Conservation (phyloP, 2,329 filamentous ascomycete species). For the Cordyceps javanica region DNA sequence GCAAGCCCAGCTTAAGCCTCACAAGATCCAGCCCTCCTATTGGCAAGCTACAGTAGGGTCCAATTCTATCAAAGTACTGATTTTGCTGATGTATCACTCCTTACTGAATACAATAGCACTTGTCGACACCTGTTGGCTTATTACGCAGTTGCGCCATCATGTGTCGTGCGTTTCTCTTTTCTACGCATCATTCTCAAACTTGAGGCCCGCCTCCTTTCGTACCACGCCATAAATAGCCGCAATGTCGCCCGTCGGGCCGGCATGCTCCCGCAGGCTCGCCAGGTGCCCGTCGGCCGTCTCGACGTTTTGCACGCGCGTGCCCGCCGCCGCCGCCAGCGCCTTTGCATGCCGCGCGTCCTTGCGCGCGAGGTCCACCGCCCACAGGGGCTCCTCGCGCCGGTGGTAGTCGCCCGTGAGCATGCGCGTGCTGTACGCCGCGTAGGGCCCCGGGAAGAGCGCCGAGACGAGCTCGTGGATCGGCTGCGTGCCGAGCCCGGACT, state of each 20-base stretch:
- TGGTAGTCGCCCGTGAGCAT: slow-evolving; percentile 75
- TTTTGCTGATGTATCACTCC: too few species aligned
- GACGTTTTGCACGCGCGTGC: slow-evolving; percentile 56
- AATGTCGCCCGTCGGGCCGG: slow-evolving; percentile 68
- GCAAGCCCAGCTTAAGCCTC: too few species aligned
- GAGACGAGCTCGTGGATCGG: slow-evolving; percentile 67
- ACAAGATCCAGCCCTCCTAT: too few species aligned
- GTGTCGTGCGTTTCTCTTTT: background rate
- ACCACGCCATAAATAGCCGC: slow-evolving; percentile 77
- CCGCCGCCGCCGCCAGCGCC: slow-evolving; percentile 56
- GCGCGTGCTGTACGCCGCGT: slow-evolving; percentile 66
- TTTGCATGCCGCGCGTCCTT: slow-evolving; percentile 77
- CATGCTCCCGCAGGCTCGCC: slow-evolving; percentile 59
- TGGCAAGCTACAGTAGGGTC: too few species aligned
- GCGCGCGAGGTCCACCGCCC: slow-evolving; percentile 72
- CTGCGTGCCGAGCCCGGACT: slow-evolving; percentile 65
- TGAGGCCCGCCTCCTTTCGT: slow-evolving; percentile 65
- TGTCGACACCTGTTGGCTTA: too few species aligned
- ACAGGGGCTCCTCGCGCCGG: slow-evolving; percentile 70
- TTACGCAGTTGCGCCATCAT: too few species aligned
- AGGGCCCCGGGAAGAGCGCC: slow-evolving; percentile 68
- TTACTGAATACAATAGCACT: too few species aligned
- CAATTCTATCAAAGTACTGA: too few species aligned
- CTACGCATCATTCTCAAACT: slow-evolving; percentile 56
- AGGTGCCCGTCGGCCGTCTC: slow-evolving; percentile 66